Base-by-base conservation (phyloP, 2,329 filamentous ascomycete species). In the Fusarium longipes region DNA sequence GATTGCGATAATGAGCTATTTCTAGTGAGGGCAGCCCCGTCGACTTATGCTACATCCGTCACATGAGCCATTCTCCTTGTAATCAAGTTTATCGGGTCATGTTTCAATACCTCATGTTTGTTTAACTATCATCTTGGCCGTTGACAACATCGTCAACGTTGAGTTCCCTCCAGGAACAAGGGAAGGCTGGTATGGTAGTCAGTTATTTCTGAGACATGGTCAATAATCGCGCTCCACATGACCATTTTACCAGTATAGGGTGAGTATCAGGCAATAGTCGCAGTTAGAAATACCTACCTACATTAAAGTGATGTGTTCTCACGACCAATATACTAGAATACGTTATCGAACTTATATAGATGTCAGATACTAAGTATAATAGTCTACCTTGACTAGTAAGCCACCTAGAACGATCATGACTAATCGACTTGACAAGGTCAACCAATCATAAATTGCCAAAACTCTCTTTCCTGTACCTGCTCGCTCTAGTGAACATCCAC, bases 371-470 rank as follows among this genome's bases (percentile, higher is more conserved):
- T n/a, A n/a, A n/a, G n/a, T n/a, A n/a, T n/a, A n/a, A n/a, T n/a
- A n/a, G n/a, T n/a, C n/a, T n/a, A n/a, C n/a, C n/a, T n/a, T n/a
- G n/a, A n/a, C n/a, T n/a, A n/a, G n/a, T n/a, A n/a, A n/a, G n/a
- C n/a, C n/a, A 40, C 22, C 10, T 32, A 14, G 50, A 29, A 24
- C n/a, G 25, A 20, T 5, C 12, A 35, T 73, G 64, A 73, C 70
- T 73, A 70, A 73, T 51, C 63, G 6, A 14, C n/a, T n/a, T n/a
- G n/a, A n/a, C n/a, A n/a, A n/a, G n/a, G n/a, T n/a, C n/a, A 27
- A 22, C 71, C 71, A 74, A 74, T 74, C 27, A 63, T 15, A 67
- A 52, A 32, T 17, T 59, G 70, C 67, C 68, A 68, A 65, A 72
- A 62, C 39, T 63, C 38, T 40, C n/a, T 24, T 40, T 54, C 39